A percentile compares a stretch with the other conserved stretches of the same genome.
Conservation (phyloP, 768 basidiomycete genomes). For the Epithele typhae region DNA sequence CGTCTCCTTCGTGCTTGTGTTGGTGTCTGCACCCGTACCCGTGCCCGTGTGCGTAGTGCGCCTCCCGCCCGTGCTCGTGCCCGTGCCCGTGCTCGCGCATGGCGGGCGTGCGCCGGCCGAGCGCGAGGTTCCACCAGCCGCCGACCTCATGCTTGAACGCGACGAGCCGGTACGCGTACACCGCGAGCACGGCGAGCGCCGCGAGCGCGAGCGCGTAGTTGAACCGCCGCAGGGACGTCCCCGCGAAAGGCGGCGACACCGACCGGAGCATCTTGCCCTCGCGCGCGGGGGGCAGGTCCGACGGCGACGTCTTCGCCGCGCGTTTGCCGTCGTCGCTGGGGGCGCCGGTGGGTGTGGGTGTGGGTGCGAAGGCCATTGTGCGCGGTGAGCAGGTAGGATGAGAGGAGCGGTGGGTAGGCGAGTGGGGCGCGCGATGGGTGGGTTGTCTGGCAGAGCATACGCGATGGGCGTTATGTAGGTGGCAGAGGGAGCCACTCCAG, state of each 20-base stretch:
- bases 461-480: no score
- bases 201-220: constrained; percentile 44
- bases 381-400: no score
- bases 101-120: constrained; percentile 33
- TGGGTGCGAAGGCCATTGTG: no score
- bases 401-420: no score
- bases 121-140: constrained; percentile 56
- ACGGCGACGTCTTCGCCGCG: no score
- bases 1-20: neutral
- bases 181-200: constrained; percentile 39
- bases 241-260: constrained; percentile 43
- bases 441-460: no score
- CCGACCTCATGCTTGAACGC: constrained; percentile 50
- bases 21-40: constrained; percentile 5
- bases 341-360: no score
- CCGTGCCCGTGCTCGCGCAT: no score
- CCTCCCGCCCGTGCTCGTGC: constrained; percentile 17
- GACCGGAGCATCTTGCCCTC: constrained; percentile 24
- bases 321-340: no score
- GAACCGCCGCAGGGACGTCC: constrained; percentile 42
- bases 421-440: no score
- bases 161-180: constrained; percentile 46
- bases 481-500: no score
- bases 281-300: constrained; percentile 24
- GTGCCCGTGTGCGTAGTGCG: constrained; percentile 4